A percentile compares a stretch with the other conserved stretches of the same genome.
phyloP scores from a whole-genome alignment of 1,284 basidiomycete genomes.

The Leccinum holopus region DNA sequence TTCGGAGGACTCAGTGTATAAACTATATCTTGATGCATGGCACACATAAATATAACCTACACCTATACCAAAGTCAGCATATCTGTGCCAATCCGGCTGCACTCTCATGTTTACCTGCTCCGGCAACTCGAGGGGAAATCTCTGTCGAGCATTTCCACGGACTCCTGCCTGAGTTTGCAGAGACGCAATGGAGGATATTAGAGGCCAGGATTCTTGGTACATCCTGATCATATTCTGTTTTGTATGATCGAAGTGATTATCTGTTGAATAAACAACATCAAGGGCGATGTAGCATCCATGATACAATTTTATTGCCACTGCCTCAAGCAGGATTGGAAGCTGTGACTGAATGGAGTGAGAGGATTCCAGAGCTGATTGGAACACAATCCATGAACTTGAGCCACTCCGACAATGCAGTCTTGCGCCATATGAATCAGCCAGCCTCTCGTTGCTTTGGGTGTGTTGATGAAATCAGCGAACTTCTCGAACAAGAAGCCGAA shows the following conservation, averaged over 20 bases:
- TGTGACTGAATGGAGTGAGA: background rate
- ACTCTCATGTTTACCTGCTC: slow-evolving; percentile 62
- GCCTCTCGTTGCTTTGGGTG: no score
- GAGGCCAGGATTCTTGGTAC: slow-evolving; percentile 57
- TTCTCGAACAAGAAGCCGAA: no score
- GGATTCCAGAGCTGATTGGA: slow-evolving; percentile 19
- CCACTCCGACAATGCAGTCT: slow-evolving; percentile 31
- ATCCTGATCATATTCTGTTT: slow-evolving; percentile 13
- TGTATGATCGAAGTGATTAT: background rate
- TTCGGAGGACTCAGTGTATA: no score
- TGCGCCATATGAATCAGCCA: no score
- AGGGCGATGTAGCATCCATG: slow-evolving; percentile 56
- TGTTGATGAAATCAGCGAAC: no score
- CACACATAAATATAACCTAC: no score
- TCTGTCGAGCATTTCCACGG: slow-evolving; percentile 54
- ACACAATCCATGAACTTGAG: slow-evolving; percentile 47
- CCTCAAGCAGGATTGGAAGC: slow-evolving; percentile 2
- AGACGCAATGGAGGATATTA: slow-evolving; percentile 63
- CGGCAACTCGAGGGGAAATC: slow-evolving; percentile 52
- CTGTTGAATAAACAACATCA: slow-evolving; percentile 46
- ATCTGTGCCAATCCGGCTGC: slow-evolving; percentile 47
- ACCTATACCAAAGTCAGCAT: slow-evolving; percentile 44
- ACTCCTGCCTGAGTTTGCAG: slow-evolving; percentile 54
- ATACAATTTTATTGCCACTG: slow-evolving; percentile 41
- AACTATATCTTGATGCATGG: no score